A percentile compares a stretch with the other conserved stretches of the same genome.
phyloP scores from a whole-genome alignment of 768 basidiomycete genomes.

The Russula ochroleuca region DNA sequence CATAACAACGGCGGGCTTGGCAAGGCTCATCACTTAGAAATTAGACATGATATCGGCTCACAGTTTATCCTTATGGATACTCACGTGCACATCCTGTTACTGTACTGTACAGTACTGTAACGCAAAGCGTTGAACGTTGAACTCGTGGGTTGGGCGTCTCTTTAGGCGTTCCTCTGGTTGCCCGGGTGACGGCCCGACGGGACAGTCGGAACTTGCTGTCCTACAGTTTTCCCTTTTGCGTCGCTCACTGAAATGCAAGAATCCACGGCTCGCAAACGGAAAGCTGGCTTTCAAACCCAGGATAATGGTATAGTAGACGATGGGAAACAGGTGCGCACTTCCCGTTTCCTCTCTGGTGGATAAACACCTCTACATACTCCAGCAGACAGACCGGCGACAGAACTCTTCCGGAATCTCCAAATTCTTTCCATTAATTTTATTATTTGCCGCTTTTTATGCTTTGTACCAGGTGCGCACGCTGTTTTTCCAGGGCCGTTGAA shows the following conservation, averaged over 20 bases:
- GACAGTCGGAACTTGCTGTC: no score
- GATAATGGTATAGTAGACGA: background rate
- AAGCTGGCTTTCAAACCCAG: background rate
- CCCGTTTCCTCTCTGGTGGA: background rate
- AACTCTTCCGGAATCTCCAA: background rate
- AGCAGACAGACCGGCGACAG: background rate
- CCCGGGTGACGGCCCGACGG: background rate
- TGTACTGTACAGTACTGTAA: no score
- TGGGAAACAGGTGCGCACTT: constrained; percentile 8
- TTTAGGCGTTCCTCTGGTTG: no score
- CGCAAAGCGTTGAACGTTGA: no score
- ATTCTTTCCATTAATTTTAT: constrained; percentile 4
- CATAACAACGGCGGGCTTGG: no score
- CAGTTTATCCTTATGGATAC: no score
- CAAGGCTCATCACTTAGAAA: no score
- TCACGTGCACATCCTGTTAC: no score
- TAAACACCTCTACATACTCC: background rate
- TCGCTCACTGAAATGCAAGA: background rate
- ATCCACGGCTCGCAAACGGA: constrained; percentile 16
- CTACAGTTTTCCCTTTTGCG: background rate
- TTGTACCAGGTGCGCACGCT: constrained; percentile 14
- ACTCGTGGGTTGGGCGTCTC: no score
- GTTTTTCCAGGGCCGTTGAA: background rate
- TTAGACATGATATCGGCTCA: no score
- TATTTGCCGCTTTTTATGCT: constrained; percentile 3